Evolutionary conservation across 192 early-diverging fungal species (phyloP).

Genomic region (Backusella australiensis): DNA sequence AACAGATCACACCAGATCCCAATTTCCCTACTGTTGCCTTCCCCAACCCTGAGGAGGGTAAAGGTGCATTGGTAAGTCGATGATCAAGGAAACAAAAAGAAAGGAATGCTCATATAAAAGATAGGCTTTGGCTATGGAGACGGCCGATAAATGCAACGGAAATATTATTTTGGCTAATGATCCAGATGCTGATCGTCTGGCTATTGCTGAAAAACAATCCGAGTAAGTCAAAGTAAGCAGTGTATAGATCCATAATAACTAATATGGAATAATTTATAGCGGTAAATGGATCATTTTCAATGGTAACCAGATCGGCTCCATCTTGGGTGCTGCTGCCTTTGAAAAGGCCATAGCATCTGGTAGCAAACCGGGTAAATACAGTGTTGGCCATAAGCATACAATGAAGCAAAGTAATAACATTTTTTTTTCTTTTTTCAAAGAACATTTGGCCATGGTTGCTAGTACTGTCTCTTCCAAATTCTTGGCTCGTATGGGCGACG

Average conservation of each 20-base stretch:
- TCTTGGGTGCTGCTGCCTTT: slow-evolving; percentile 68
- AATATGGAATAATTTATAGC: slow-evolving; percentile 13
- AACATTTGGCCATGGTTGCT: slow-evolving; percentile 74
- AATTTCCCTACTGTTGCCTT: slow-evolving; percentile 89
- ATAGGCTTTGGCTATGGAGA: slow-evolving; percentile 62
- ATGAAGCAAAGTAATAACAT: neutral
- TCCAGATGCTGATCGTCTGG: slow-evolving; percentile 92
- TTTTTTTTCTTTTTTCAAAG: slow-evolving; percentile 20
- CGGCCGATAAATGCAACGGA: slow-evolving; percentile 55
- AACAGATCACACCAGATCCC: slow-evolving; percentile 81
- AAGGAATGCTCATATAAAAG: neutral
- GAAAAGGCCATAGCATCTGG: slow-evolving; percentile 50
- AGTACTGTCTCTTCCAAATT: slow-evolving; percentile 89
- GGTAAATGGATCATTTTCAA: slow-evolving; percentile 80
- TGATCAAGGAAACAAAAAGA: neutral
- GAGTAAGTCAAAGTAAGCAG: slow-evolving; percentile 11
- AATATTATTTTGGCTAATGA: slow-evolving; percentile 87
- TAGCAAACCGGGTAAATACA: slow-evolving; percentile 38
- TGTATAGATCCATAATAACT: neutral
- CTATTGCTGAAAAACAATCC: slow-evolving; percentile 77
- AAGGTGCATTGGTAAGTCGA: slow-evolving; percentile 66
- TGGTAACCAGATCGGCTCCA: slow-evolving; percentile 88
- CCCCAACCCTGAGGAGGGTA: slow-evolving; percentile 87
- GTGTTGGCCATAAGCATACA: neutral
- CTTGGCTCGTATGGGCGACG: slow-evolving; percentile 68